phyloP scores from a whole-genome alignment of 345 rosid genomes.

The Lepidium didymum region DNA sequence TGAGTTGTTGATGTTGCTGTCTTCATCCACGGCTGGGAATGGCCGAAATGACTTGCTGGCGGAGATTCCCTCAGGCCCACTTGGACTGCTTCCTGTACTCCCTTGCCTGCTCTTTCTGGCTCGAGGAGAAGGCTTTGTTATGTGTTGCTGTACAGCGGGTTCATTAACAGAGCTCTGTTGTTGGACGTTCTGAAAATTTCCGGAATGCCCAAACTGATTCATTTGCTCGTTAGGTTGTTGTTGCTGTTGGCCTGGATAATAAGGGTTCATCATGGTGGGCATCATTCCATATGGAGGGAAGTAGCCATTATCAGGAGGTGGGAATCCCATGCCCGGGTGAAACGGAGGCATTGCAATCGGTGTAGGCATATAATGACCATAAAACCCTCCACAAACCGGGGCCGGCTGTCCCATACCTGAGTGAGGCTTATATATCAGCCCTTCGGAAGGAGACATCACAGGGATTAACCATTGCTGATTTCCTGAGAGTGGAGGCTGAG shows the following conservation, averaged over 20 bases:
- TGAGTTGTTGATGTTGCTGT: background rate
- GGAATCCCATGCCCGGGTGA: constrained; percentile 50
- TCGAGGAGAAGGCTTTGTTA: constrained; percentile 27
- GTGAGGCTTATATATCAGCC: constrained; percentile 83
- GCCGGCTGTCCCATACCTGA: constrained; percentile 46
- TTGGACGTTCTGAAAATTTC: constrained; percentile 30
- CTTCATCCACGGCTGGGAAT: constrained; percentile 4
- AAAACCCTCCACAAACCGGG: constrained; percentile 42
- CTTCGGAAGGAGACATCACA: constrained; percentile 87
- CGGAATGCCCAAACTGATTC: constrained; percentile 34
- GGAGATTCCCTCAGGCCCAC: constrained; percentile 14
- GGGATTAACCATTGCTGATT: constrained; percentile 79
- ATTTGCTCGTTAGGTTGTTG: constrained; percentile 34
- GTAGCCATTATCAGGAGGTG: constrained; percentile 49
- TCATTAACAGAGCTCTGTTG: constrained; percentile 41
- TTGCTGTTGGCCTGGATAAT: constrained; percentile 34
- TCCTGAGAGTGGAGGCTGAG: constrained; percentile 40
- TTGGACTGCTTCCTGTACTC: constrained; percentile 48
- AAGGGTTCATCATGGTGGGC: constrained; percentile 44
- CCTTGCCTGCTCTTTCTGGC: constrained; percentile 40
- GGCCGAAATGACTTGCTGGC: constrained; percentile 2
- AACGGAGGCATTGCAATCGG: constrained; percentile 31
- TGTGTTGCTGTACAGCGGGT: constrained; percentile 7
- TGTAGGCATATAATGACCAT: constrained; percentile 42
- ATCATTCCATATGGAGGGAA: constrained; percentile 56